Base-by-base conservation (phyloP, 768 basidiomycete species). In the Boletus sp. region DNA sequence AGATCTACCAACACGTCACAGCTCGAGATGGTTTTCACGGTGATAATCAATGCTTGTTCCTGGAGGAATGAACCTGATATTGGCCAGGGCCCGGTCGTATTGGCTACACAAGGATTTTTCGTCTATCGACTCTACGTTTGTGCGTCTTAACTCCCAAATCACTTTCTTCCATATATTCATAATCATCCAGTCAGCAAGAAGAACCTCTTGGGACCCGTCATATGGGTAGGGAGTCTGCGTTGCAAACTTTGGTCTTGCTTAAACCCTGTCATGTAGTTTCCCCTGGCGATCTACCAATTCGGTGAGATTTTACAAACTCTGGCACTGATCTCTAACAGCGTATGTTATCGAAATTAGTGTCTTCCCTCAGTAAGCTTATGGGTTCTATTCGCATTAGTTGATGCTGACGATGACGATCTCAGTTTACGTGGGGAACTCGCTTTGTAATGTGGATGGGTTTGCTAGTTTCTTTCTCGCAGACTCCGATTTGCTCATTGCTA, bases 41-140 rank as follows among this genome's bases (percentile, higher is more conserved):
- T 51, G 11, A 18, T 11, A 7, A 28, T 24, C 4, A 45, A 9
- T 32, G 6, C 7, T 24, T 33, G 12, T 7, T 29, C 15, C 4
- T 1, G n/a, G 49, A 42, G 7, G 4, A 46, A 18, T 14, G 12
- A 14, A 49, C n/a, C 11, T 32, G 17, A 51, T 51, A 5, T 15
- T 33, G 17, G 10, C 17, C 32, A 56, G 55, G 12, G 7, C 18
- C 1, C 28, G 33, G 30, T 47, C 6, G 30, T 36, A n/a, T 10
- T 35, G 14, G 4, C 29, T 14, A n/a, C 45, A 28, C 55, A 52
- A 47, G 50, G n/a, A 1, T 52, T 56, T 40, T 56, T 56, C 15
- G 32, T 47, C 9, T n/a, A 56, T 10, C 44, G 55, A 36, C 51
- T 51, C 36, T 56, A 46, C 5, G 10, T 47, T 32, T 52, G 55